Base-by-base conservation (phyloP, 192 early-diverging fungal species). In the Backusella macrospora region DNA sequence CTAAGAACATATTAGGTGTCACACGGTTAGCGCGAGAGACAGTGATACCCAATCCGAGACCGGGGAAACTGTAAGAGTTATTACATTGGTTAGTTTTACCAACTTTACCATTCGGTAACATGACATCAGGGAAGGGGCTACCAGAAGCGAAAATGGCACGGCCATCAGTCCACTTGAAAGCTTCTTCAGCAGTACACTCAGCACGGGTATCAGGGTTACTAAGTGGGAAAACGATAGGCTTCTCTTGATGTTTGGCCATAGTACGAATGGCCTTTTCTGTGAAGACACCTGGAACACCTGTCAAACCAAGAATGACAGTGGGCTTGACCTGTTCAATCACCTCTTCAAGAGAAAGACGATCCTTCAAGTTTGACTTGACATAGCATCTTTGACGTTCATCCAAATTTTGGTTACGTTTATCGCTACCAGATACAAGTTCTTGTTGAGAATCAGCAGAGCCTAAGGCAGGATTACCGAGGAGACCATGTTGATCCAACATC, bases 141-240 rank as follows among this genome's bases (percentile, higher is more conserved):
- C 86, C 86, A 23, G 83, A 82, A 40, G 86, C 86, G 77, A 85
- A 87, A 18, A 87, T 86, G 40, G 85, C 82, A 39, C 78, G 80
- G 34, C 86, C 85, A 62, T 87, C 78, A 4, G 86, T 84, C 85
- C 83, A 86, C n/a, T 80, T 65, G 66, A 83, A 84, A 10, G 86
- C 86, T 74, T 86, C 67, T 77, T 87, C 86, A 37, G 85, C 85
- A 13, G 86, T 81, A 67, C 86, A 87, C 65, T 87, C 86, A 5
- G 86, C 83, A 55, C 81, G 80, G 7, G 76, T 81, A 47, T 82
- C 82, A 21, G 86, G 86, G 70, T 87, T 87, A 16, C 80, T 82
- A 16, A 87, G 75, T 16, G 86, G 84, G 76, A 87, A 85, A 12
- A 87, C 81, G 37, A 79, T 65, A 21, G 86, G 86, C 69, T 84